Percentiles rank a stretch among this genome's conserved stretches.
phyloP scores from a whole-genome alignment of 805 yeast genomes.

The Myxozyma vanderwaltii region DNA sequence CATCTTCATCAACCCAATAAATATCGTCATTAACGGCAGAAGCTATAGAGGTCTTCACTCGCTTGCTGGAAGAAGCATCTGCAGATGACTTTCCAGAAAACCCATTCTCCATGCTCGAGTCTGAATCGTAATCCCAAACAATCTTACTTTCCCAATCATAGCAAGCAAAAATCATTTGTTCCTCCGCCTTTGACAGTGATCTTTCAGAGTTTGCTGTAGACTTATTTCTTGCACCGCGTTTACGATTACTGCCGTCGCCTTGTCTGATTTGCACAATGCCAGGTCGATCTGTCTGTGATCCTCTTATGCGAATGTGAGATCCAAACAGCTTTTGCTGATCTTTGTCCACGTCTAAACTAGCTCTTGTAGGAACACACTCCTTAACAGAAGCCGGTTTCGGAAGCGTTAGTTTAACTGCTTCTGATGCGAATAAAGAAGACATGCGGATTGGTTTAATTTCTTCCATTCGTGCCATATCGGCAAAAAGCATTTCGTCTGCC shows the following conservation, averaged over 20 bases:
- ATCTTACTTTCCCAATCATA: slow-evolving; percentile 34
- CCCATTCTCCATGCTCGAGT: slow-evolving; percentile 9
- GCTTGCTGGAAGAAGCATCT: not conserved
- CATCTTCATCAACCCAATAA: slow-evolving; percentile 37
- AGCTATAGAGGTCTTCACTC: not conserved
- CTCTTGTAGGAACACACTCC: slow-evolving; percentile 54
- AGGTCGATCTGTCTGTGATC: slow-evolving; percentile 24
- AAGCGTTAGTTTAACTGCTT: slow-evolving; percentile 56
- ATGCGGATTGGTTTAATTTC: slow-evolving; percentile 18
- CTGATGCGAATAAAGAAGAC: slow-evolving; percentile 56
- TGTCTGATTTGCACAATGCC: slow-evolving; percentile 13
- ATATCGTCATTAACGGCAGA: slow-evolving; percentile 18
- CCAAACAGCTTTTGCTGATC: slow-evolving; percentile 53
- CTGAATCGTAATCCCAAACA: slow-evolving; percentile 29
- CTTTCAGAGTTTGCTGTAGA: not conserved
- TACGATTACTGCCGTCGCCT: not conserved
- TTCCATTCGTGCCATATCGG: slow-evolving; percentile 16
- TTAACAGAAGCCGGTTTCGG: slow-evolving; percentile 50
- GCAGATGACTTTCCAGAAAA: not conserved
- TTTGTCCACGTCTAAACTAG: slow-evolving; percentile 60
- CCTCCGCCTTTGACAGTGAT: slow-evolving; percentile 16
- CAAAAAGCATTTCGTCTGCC: slow-evolving; percentile 17
- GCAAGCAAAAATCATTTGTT: slow-evolving; percentile 31
- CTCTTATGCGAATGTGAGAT: slow-evolving; percentile 17
- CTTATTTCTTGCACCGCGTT: slow-evolving; percentile 5